Evolutionary conservation across 345 rosid species (phyloP), one percentile per base, ranked within the genome.

Genomic region (Euphorbia tirucalli): DNA sequence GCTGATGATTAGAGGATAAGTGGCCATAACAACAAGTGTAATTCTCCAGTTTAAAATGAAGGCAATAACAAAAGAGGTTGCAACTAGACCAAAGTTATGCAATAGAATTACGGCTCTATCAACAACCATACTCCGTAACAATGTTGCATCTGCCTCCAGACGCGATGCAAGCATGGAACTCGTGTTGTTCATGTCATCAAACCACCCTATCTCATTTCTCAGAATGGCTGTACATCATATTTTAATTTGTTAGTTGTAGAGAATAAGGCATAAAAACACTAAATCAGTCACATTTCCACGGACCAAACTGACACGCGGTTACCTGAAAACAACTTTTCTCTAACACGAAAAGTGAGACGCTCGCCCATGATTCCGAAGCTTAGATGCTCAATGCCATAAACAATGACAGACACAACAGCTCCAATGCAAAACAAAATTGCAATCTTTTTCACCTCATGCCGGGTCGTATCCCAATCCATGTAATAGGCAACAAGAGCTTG

Each of bases 141-240:
- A 78, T 19, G 97, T 92, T 8, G 97, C 95, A 65, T 94, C 99
- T 7, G 87, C 81, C 80, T 90, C 97, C 11, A 94, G 90, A 66
- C 87, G 87, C 1, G 99, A 88, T 0, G 96, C 84, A 31, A 94
- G 92, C 92, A 90, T 89, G 15, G 91, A 84, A 74, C 97, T 94
- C 59, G 93, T 76, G 81, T 94, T 88, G 80, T 87, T 86, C 46
- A 80, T 66, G 57, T 92, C 96, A 66, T 94, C 99, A 14, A 94
- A 94, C 99, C 99, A 94, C 58, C 93, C 99, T 0, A 94, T 88
- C 79, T 94, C 99, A 54, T 94, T 94, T 72, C 77, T 89, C 86
- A 94, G 76, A 63, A 94, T 89, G 46, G 97, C 97, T 92, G 88
- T 71, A 75, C 66, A 37, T 21, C 7, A 35, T 7, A 35, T 35